Base-by-base conservation (phyloP, 768 basidiomycete genomes). In the Rhodotorula sphaerocarpa region DNA sequence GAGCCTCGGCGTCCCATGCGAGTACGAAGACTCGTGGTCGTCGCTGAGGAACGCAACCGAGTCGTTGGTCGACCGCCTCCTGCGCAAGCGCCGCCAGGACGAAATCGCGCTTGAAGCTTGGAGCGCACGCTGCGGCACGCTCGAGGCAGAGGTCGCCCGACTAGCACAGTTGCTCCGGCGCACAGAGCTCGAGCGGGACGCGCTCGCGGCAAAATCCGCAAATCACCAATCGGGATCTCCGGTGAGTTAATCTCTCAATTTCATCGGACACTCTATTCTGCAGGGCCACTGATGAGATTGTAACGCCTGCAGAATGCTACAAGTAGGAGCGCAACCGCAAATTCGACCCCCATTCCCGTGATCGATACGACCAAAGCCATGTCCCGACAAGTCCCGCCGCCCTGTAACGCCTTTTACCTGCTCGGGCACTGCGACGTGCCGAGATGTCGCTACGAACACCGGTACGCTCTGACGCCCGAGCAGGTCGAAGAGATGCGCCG, bases 401-500 rank as follows among this genome's bases (percentile, higher is more conserved):
- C 67, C 2, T 69, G 67, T 45, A 69, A 69, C 60, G 15, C 60
- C 0, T 61, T 42, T 21, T 69, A 57, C 57, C 45, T 69, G 5
- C 14, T 56, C 21, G 67, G 63, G 5, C 51, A 45, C 31, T 69
- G 67, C 52, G 53, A 60, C 34, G 67, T 65, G 2, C 67, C 67
- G 16, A 57, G 57, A 2, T 60, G 55, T 25, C 62, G 62, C 12
- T 69, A 61, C 50, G 57, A 57, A 27, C 67, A 69, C 47, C 47
- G 28, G 3, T 69, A 69, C 60, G 53, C 58, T 5, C 59, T 69
- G 27, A 56, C 51, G n/a, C 39, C 50, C 2, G 52, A 43, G 5
- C 63, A 69, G 42, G 20, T 65, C 20, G 50, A 51, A 14, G 67
- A 69, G 33, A 69, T 69, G 60, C 23, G 57, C 2, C 57, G 67